Conservation (phyloP, 768 basidiomycete genomes). For the Epithele typhae region DNA sequence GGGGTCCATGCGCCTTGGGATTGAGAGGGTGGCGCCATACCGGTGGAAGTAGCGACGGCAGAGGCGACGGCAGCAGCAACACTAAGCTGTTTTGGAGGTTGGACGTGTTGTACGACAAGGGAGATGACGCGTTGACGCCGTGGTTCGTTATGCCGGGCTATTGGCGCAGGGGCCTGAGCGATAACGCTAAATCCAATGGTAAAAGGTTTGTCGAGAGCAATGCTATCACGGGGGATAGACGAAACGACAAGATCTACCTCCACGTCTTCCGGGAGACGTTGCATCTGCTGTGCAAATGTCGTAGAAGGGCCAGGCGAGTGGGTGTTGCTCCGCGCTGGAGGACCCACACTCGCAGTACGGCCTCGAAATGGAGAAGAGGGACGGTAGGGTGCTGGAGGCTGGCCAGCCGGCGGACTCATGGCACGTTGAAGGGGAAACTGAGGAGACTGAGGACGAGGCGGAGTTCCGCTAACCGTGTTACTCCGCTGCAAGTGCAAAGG, state of each 20-base stretch:
- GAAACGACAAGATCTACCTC: conserved; percentile 56
- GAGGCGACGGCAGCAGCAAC: conserved; percentile 17
- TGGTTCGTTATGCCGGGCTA: conserved; percentile 22
- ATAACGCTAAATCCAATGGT: conserved; percentile 49
- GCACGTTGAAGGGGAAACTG: conserved; percentile 50
- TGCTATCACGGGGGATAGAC: conserved; percentile 38
- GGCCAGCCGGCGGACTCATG: conserved; percentile 46
- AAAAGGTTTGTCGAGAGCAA: conserved; percentile 58
- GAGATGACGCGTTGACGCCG: conserved; percentile 37
- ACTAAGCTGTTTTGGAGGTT: conserved; percentile 32
- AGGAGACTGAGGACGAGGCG: conserved; percentile 57
- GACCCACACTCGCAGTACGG: conserved; percentile 19
- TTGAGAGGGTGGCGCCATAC: background rate
- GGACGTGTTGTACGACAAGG: conserved; percentile 66
- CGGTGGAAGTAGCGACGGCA: conserved; percentile 6
- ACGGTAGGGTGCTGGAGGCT: conserved; percentile 39
- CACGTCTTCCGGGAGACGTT: conserved; percentile 33
- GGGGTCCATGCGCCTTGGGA: conserved; percentile 30
- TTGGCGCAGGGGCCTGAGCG: conserved; percentile 41
- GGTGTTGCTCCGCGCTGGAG: conserved; percentile 14
- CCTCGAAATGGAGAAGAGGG: conserved; percentile 38
- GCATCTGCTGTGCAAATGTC: conserved; percentile 28
- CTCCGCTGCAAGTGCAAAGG: conserved; percentile 72
- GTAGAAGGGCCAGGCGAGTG: conserved; percentile 26
- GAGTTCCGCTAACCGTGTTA: conserved; percentile 32